Evolutionary conservation across 2,329 filamentous ascomycete species (phyloP).

Genomic region (Beauveria australis): DNA sequence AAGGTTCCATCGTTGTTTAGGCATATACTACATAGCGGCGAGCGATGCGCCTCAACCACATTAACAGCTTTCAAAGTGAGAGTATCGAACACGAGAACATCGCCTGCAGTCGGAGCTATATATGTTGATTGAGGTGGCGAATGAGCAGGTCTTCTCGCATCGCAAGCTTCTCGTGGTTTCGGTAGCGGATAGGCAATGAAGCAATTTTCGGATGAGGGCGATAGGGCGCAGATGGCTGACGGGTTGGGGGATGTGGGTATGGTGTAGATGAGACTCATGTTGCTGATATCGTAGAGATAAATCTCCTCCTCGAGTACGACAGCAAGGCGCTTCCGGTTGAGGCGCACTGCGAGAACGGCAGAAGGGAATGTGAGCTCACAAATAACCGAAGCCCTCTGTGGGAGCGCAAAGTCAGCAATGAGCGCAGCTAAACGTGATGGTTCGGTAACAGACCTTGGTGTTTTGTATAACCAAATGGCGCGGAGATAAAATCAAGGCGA

Average conservation of each 20-base stretch:
- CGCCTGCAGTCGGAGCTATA: constrained; percentile 76
- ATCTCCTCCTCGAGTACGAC: constrained; percentile 94
- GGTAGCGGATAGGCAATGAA: constrained; percentile 92
- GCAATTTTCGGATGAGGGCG: constrained; percentile 90
- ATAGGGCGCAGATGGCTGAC: constrained; percentile 82
- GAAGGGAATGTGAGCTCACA: constrained; percentile 98
- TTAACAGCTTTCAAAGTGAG: constrained; percentile 86
- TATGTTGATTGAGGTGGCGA: constrained; percentile 74
- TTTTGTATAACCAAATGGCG: constrained; percentile 93
- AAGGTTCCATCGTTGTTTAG: constrained; percentile 89
- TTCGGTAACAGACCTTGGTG: constrained; percentile 62
- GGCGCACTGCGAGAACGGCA: constrained; percentile 84
- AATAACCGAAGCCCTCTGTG: constrained; percentile 66
- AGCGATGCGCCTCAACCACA: constrained; percentile 89
- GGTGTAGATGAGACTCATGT: constrained; percentile 90
- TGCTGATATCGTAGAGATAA: constrained; percentile 97
- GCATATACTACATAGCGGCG: constrained; percentile 81
- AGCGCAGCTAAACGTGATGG: background rate
- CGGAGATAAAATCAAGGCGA: constrained; percentile 86
- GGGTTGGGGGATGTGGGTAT: constrained; percentile 93
- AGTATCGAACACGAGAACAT: constrained; percentile 89
- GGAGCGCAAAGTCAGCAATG: constrained; percentile 14
- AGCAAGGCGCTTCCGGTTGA: constrained; percentile 89
- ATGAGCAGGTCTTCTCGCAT: constrained; percentile 61
- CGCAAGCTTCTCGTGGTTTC: constrained; percentile 54